Conservation (phyloP, 495 filamentous ascomycete genomes). For the Wilcoxina mikolae region DNA sequence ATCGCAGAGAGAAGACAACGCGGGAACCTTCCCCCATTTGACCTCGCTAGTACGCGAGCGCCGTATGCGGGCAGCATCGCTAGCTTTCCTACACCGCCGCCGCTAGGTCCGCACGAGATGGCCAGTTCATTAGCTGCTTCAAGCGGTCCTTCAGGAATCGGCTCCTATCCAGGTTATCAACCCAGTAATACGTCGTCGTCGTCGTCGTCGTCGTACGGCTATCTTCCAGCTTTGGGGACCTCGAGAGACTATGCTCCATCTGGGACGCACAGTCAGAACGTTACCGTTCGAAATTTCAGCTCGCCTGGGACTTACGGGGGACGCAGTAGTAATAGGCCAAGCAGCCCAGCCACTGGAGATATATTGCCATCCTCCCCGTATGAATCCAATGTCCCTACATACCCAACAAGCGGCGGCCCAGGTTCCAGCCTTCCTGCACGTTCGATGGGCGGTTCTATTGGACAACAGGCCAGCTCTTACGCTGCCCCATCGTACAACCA, state of each 20-base stretch:
- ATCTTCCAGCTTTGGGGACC: slow-evolving; percentile 14
- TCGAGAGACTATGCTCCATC: slow-evolving; percentile 15
- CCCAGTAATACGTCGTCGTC: slow-evolving; percentile 12
- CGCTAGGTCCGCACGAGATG: slow-evolving; percentile 20
- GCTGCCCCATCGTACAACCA: slow-evolving; percentile 15
- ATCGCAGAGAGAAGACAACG: slow-evolving; percentile 26
- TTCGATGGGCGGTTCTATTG: slow-evolving; percentile 16
- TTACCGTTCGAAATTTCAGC: slow-evolving; percentile 15
- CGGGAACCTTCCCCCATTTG: slow-evolving; percentile 22
- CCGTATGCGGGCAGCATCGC: slow-evolving; percentile 19
- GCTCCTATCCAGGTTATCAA: slow-evolving; percentile 16
- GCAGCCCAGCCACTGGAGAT: slow-evolving; percentile 22
- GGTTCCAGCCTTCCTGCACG: background rate
- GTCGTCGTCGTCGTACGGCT: slow-evolving; percentile 23
- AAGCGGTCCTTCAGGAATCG: slow-evolving; percentile 11
- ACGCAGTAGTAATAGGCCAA: slow-evolving; percentile 21
- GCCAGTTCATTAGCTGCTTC: slow-evolving; percentile 6
- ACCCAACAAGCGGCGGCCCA: slow-evolving; percentile 8
- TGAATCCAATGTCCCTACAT: slow-evolving; percentile 18
- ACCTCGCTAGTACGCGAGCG: slow-evolving; percentile 21
- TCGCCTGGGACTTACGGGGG: slow-evolving; percentile 15
- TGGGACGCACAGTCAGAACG: slow-evolving; percentile 8
- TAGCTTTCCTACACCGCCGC: slow-evolving; percentile 23
- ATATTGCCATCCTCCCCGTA: slow-evolving; percentile 18
- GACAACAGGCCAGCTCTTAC: slow-evolving; percentile 21